Evolutionary conservation across 805 yeast genomes (phyloP), one percentile per base, ranked within the genome.

Genomic region (Yarrowia osloensis): DNA sequence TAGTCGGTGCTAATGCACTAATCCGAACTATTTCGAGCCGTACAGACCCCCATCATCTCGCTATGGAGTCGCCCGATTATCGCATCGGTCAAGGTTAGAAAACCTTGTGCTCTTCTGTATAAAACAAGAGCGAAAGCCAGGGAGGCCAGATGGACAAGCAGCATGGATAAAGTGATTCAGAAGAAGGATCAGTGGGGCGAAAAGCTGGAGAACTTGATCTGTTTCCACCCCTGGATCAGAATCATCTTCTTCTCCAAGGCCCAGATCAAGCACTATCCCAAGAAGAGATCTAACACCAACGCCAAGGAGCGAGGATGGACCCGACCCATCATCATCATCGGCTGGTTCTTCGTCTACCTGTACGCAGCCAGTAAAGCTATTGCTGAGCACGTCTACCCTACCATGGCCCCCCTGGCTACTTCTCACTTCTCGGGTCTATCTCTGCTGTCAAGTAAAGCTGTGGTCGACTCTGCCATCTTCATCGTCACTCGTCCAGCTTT

Each of bases 231-330:
- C 8, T 50, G 57, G 57, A 50, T 50, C 40, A 13, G 40, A 15
- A 7, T 21, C 40, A 19, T 50, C 29, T 57, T 57, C 37, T 40
- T 57, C n/a, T 26, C 47, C 24, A 57, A 40, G 26, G 63, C 49
- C 29, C 49, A 39, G 21, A 40, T 57, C 63, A 57, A 57, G 15
- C 47, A 40, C 19, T 57, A 57, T 37, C 63, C 63, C 13, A 44
- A 19, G 1, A 40, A 57, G 13, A 4, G 21, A 12, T 13, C 12
- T 13, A 57, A 40, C 35, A 57, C 63, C 35, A 57, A 57, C 31
- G 63, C 63, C 63, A 57, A 57, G 26, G 63, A 57, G 13, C 49
- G 63, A 40, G 63, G 63, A 8, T 57, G 63, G 63, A 57, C 63
- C 4, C 3, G 19, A 3, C 31, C 47, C 4, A 57, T 24, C 4